These are phyloP conservation scores for Myxozyma sirexii DNA, from an alignment of 805 yeast genomes.

Conservation along the genomic window DNA sequence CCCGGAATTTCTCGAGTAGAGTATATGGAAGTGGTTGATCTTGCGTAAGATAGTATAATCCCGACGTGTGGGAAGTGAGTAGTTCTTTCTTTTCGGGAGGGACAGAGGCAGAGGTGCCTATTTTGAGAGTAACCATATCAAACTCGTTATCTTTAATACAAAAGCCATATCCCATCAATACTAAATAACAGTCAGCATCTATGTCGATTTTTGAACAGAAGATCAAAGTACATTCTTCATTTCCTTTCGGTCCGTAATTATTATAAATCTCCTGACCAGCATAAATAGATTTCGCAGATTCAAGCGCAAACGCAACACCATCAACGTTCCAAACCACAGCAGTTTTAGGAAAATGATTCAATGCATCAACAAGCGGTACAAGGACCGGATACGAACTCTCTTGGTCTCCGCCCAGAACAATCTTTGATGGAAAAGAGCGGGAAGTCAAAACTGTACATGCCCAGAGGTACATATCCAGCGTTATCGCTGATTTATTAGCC, in stretches of 20 bases:
- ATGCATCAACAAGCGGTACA: slow-evolving; percentile 73
- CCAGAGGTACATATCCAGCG: slow-evolving; percentile 61
- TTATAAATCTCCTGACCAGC: slow-evolving; percentile 62
- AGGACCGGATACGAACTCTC: slow-evolving; percentile 57
- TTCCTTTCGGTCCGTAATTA: slow-evolving; percentile 86
- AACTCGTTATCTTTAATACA: slow-evolving; percentile 56
- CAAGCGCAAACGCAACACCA: slow-evolving; percentile 48
- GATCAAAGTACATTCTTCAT: slow-evolving; percentile 56
- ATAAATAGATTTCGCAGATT: slow-evolving; percentile 31
- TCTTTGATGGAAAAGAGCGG: slow-evolving; percentile 73
- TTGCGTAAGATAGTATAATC: slow-evolving; percentile 8
- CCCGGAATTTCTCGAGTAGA: slow-evolving; percentile 9
- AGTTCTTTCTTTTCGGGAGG: neutral
- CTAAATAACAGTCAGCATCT: slow-evolving; percentile 1
- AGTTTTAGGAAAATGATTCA: slow-evolving; percentile 69
- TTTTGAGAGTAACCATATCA: slow-evolving; percentile 62
- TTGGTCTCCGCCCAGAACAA: slow-evolving; percentile 50
- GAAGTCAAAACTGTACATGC: slow-evolving; percentile 69
- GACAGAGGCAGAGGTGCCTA: slow-evolving; percentile 37
- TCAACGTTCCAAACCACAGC: slow-evolving; percentile 63
- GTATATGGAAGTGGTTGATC: slow-evolving; percentile 11
- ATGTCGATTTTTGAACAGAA: neutral
- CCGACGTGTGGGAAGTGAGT: neutral
- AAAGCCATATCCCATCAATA: slow-evolving; percentile 83
- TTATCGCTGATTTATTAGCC: slow-evolving; percentile 18